Percentiles rank a stretch among this genome's conserved stretches.
These are phyloP conservation scores for Cryptomeria japonica DNA, from an alignment of 75 land plant genomes.

Conservation along the genomic window DNA sequence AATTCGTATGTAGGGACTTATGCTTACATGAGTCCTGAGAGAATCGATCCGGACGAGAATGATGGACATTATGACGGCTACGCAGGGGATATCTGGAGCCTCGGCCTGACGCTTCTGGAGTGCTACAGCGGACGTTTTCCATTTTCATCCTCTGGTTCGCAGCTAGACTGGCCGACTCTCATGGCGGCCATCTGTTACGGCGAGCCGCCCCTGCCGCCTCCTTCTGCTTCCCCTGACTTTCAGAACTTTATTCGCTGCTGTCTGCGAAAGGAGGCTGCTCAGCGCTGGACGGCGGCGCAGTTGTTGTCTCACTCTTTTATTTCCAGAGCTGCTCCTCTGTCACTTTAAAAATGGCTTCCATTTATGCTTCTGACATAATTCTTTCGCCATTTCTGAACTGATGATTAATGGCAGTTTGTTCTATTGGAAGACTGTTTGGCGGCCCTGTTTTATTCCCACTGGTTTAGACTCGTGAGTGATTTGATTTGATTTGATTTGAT, in stretches of 20 bases:
- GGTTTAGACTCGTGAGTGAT: too few relatives aligned
- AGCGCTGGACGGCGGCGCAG: conserved; percentile 58
- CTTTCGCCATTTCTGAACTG: neutral
- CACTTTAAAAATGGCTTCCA: neutral
- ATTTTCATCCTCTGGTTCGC: conserved; percentile 36
- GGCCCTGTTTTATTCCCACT: too few relatives aligned
- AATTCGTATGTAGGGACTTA: conserved; percentile 87
- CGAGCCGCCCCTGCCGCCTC: conserved; percentile 71
- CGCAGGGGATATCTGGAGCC: conserved; percentile 82
- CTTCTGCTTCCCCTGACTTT: conserved; percentile 56
- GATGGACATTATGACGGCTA: conserved; percentile 69
- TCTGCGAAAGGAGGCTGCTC: conserved; percentile 59
- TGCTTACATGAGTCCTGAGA: conserved; percentile 92
- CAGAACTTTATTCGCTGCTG: conserved; percentile 62
- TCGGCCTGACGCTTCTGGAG: conserved; percentile 72
- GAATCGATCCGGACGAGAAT: conserved; percentile 72
- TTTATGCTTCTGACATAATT: neutral
- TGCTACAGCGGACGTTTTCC: conserved; percentile 72
- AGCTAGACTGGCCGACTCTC: conserved; percentile 76
- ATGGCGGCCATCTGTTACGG: conserved; percentile 70
- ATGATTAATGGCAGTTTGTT: neutral
- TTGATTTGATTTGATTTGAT: too few relatives aligned
- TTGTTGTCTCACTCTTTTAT: conserved; percentile 76
- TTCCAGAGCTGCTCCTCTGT: neutral
- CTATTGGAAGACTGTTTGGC: too few relatives aligned